Evolutionary conservation across 441 rosid species (phyloP), one percentile per base, ranked within the genome.

Genomic region (Biscutella laevigata): DNA sequence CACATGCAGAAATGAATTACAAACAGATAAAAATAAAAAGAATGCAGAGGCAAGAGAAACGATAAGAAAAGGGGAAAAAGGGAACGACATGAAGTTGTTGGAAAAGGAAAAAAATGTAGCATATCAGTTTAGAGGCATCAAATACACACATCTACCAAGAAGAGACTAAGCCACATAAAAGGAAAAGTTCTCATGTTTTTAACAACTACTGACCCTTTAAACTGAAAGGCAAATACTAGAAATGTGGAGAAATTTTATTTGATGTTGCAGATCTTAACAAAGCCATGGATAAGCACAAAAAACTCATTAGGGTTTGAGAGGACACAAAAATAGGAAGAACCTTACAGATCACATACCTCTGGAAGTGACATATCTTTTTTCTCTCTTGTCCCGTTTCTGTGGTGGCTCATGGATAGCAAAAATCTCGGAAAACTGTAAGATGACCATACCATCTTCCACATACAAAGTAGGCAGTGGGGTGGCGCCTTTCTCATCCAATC

Each of bases 401-500:
- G 79, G 68, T 58, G 89, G 81, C 64, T 86, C 84, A 54, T 81
- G 88, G 54, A 84, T 77, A 57, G 90, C 95, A 78, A 94, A 94
- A 59, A 94, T 94, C 79, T 94, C 87, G 10, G 99, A 94, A 75
- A 94, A 88, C 40, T 82, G 80, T 69, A 88, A 74, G 57, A 89
- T 86, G 51, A 81, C 96, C 70, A 67, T 63, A 22, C 91, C 95
- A 78, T 83, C 89, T 76, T 94, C 95, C 59, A 81, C 63, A 66
- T 84, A 94, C 67, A 89, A 69, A 40, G 88, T 69, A 66, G 99
- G 97, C 59, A 94, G 74, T 12, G 87, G 82, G 12, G 88, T 47
- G 49, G 79, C 66, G 48, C 54, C 73, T 65, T 70, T 74, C 58
- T 56, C 75, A 62, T 84, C 82, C 41, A 57, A 34, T 29, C 62